phyloP scores from a whole-genome alignment of 441 rosid species.

The Erysimum cheiri region DNA sequence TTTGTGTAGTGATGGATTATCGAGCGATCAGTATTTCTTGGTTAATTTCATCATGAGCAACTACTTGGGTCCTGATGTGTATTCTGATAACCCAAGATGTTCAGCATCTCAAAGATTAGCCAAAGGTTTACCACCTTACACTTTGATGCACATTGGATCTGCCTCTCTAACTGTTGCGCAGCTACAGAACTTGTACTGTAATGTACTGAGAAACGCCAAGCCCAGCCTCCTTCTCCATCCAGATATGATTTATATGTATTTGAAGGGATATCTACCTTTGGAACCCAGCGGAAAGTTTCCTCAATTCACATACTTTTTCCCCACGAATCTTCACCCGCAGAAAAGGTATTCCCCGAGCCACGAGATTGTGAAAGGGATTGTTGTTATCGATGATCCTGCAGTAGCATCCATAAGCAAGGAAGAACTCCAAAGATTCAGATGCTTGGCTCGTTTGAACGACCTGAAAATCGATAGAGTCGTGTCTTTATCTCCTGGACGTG shows the following conservation, averaged over 20 bases:
- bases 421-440: constrained; percentile 53
- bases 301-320: constrained; percentile 60
- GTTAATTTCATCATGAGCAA: constrained; percentile 62
- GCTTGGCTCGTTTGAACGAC: constrained; percentile 50
- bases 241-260: constrained; percentile 45
- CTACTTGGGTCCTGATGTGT: constrained; percentile 73
- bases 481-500: constrained; percentile 45
- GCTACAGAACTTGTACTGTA: constrained; percentile 57
- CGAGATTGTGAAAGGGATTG: constrained; percentile 63
- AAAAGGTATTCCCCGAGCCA: constrained; percentile 49
- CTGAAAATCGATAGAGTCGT: constrained; percentile 50
- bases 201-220: constrained; percentile 55
- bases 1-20: constrained; percentile 19
- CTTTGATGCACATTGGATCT: constrained; percentile 53
- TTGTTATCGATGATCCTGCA: constrained; percentile 60
- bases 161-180: constrained; percentile 57
- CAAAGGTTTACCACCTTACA: constrained; percentile 56
- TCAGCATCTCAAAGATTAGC: constrained; percentile 63
- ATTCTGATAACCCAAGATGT: constrained; percentile 61
- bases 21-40: constrained; percentile 58
- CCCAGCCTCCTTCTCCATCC: constrained; percentile 51
- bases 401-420: constrained; percentile 45
- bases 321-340: constrained; percentile 52
- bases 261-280: constrained; percentile 52
- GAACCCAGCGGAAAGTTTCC: constrained; percentile 35